Percentiles rank a stretch among this genome's conserved stretches.
These are phyloP conservation scores for Euphorbia schlechtendalii DNA, from an alignment of 441 rosid genomes.

Conservation along the genomic window DNA sequence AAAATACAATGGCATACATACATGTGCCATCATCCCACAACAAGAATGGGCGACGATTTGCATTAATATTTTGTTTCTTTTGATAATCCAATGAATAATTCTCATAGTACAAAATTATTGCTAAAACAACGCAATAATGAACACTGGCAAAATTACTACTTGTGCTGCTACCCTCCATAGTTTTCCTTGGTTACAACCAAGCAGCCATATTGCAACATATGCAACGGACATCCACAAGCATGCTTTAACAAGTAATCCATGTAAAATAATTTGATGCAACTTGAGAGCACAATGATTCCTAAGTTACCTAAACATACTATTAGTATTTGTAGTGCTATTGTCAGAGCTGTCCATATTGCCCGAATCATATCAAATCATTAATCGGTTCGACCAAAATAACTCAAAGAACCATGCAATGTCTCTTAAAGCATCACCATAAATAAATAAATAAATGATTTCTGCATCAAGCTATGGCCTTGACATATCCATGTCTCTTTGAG, in stretches of 20 bases:
- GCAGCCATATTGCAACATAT: not conserved
- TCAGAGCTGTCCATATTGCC: not conserved
- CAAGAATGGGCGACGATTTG: too few species aligned
- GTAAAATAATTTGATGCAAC: not conserved
- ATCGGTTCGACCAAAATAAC: not conserved
- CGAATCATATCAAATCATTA: not conserved
- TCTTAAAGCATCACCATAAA: not conserved
- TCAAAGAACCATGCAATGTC: not conserved
- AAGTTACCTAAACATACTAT: not conserved
- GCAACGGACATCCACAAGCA: not conserved
- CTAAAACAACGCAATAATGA: not conserved
- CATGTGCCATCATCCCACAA: too few species aligned
- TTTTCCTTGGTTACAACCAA: not conserved
- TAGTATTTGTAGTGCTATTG: not conserved
- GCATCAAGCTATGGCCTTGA: constrained; percentile 19
- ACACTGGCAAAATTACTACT: not conserved
- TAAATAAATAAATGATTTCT: constrained; percentile 4
- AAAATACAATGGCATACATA: too few species aligned
- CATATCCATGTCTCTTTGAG: constrained; percentile 29
- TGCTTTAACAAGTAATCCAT: not conserved
- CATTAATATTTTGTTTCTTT: too few species aligned
- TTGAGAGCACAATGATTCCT: not conserved
- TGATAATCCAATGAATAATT: not conserved
- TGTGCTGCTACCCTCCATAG: not conserved
- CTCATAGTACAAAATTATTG: not conserved